These are phyloP conservation scores for Fraxinus sp. DNA, from an alignment of 305 asterid genomes.

Conservation along the genomic window DNA sequence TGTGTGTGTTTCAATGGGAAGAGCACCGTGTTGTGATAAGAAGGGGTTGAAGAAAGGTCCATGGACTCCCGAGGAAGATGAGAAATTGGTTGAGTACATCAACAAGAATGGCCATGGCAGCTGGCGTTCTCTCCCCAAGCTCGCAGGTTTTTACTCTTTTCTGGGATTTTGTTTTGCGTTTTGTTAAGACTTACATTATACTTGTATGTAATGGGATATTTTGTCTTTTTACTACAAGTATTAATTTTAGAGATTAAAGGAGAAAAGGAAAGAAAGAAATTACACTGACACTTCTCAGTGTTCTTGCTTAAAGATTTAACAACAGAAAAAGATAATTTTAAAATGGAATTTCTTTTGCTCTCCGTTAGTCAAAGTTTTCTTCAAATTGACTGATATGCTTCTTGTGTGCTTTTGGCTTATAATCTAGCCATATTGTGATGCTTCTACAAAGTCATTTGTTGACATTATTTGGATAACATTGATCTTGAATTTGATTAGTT, in stretches of 20 bases:
- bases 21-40: slow-evolving; percentile 94
- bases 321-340: neutral
- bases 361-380: neutral
- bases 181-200: neutral
- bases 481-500: neutral
- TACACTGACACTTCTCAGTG: neutral
- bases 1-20: slow-evolving; percentile 55
- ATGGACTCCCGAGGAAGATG: slow-evolving; percentile 97
- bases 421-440: neutral
- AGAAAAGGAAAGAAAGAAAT: neutral
- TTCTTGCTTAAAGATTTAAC: neutral
- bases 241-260: neutral
- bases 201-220: neutral
- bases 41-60: slow-evolving; percentile 88
- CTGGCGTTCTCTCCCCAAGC: slow-evolving; percentile 87
- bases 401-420: neutral
- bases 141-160: slow-evolving; percentile 52
- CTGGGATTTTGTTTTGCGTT: neutral
- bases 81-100: slow-evolving; percentile 63
- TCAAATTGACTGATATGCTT: neutral
- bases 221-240: neutral
- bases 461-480: neutral
- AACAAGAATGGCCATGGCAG: slow-evolving; percentile 80
- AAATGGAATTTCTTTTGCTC: neutral
- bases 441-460: neutral